phyloP scores from a whole-genome alignment of 495 filamentous ascomycete species.

The Daldinia childiae region DNA sequence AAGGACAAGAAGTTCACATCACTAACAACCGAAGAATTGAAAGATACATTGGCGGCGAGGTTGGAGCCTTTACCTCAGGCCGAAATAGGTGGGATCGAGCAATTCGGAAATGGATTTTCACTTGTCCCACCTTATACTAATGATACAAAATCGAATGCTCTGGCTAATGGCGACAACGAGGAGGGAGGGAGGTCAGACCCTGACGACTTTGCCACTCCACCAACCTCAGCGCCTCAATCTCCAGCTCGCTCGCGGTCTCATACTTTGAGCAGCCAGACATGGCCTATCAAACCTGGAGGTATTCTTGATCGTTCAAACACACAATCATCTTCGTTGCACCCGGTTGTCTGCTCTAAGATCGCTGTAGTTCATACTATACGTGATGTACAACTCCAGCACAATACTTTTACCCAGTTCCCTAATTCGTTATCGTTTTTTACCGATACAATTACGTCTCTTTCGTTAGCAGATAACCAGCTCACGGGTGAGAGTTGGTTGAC shows the following conservation, averaged over 20 bases:
- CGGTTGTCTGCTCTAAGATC: slow-evolving; percentile 60
- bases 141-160: neutral
- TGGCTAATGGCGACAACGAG: slow-evolving; percentile 40
- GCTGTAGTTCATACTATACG: slow-evolving; percentile 57
- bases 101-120: slow-evolving; percentile 42
- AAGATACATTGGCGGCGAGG: slow-evolving; percentile 74
- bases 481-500: slow-evolving; percentile 66
- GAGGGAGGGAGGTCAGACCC: slow-evolving; percentile 68
- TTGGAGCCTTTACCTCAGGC: slow-evolving; percentile 64
- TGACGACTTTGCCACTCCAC: slow-evolving; percentile 70
- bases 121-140: neutral
- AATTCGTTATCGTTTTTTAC: slow-evolving; percentile 72
- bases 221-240: slow-evolving; percentile 59
- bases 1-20: slow-evolving; percentile 83
- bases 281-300: slow-evolving; percentile 75
- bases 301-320: slow-evolving; percentile 77
- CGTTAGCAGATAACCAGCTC: slow-evolving; percentile 82
- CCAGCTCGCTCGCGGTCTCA: slow-evolving; percentile 55
- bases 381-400: slow-evolving; percentile 76
- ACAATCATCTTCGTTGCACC: slow-evolving; percentile 63
- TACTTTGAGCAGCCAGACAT: slow-evolving; percentile 55
- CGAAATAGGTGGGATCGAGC: slow-evolving; percentile 35
- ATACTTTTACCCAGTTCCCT: slow-evolving; percentile 76
- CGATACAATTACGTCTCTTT: slow-evolving; percentile 74
- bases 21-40: slow-evolving; percentile 83